Percentiles rank a stretch among this genome's conserved stretches.
Conservation (phyloP, 2,329 filamentous ascomycete genomes). For the Mollisia scopiformis region DNA sequence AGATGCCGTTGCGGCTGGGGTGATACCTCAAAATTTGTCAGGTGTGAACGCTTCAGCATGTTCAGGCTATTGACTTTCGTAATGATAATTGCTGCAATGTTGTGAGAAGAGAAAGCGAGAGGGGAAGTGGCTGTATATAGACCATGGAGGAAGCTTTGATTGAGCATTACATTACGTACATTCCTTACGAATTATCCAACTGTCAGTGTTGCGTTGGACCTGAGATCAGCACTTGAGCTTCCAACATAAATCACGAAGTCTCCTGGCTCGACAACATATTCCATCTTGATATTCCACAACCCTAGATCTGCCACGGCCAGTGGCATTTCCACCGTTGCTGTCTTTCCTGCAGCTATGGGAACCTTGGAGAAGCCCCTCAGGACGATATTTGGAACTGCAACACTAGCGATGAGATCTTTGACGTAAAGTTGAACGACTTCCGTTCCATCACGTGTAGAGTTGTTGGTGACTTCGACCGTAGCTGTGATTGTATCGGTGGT, state of each 20-base stretch:
- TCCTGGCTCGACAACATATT: constrained; percentile 75
- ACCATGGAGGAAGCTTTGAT: too few species aligned
- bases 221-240: constrained; percentile 59
- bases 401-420: constrained; percentile 48
- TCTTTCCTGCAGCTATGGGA: constrained; percentile 56
- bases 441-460: constrained; percentile 52
- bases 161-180: background rate
- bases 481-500: constrained; percentile 54
- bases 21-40: constrained; percentile 39
- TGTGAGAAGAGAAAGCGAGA: too few species aligned
- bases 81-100: too few species aligned
- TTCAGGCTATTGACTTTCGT: background rate
- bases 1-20: constrained; percentile 43
- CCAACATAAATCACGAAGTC: constrained; percentile 67
- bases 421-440: constrained; percentile 62
- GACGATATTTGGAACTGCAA: constrained; percentile 68
- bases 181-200: constrained; percentile 37
- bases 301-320: constrained; percentile 69
- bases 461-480: constrained; percentile 61
- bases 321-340: constrained; percentile 55
- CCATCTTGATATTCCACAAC: constrained; percentile 71
- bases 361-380: constrained; percentile 76
- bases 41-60: constrained; percentile 18
- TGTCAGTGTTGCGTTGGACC: constrained; percentile 57
- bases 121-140: too few species aligned